Conservation (phyloP, 768 basidiomycete genomes). For the Boletus tylopilopsis region DNA sequence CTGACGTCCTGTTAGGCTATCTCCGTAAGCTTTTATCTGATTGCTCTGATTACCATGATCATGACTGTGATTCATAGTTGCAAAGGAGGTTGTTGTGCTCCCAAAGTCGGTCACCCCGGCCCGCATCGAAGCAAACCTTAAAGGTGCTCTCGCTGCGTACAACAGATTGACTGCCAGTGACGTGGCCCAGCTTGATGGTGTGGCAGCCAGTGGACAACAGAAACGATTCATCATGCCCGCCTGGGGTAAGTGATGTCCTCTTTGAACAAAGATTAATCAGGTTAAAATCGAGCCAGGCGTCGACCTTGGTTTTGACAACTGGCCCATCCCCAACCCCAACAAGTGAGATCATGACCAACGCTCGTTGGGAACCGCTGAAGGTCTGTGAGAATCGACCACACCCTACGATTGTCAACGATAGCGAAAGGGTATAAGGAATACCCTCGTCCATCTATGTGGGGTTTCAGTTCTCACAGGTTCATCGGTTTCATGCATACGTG, state of each 20-base stretch:
- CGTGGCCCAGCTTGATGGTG: constrained; percentile 52
- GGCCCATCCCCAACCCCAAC: constrained; percentile 31
- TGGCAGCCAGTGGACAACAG: constrained; percentile 60
- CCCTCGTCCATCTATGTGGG: too few relatives aligned
- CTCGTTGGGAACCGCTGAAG: background rate
- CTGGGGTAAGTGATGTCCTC: constrained; percentile 52
- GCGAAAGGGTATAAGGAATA: too few relatives aligned
- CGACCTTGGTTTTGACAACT: constrained; percentile 70
- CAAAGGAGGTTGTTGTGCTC: constrained; percentile 61
- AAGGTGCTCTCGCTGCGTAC: constrained; percentile 45
- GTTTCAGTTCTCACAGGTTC: too few relatives aligned
- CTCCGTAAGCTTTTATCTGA: constrained; percentile 40
- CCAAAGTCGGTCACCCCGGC: constrained; percentile 75
- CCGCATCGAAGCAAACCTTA: constrained; percentile 60
- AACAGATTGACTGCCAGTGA: constrained; percentile 48
- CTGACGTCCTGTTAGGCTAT: constrained; percentile 62
- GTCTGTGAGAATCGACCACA: background rate
- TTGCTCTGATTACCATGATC: constrained; percentile 5
- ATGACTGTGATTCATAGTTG: constrained; percentile 37
- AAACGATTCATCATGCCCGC: constrained; percentile 63
- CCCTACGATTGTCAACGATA: too few relatives aligned
- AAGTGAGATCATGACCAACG: background rate
- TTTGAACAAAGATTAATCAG: constrained; percentile 2
- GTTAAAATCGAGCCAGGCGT: constrained; percentile 40
- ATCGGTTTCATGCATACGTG: background rate